Evolutionary conservation across 148 eudicot species (phyloP), one percentile per base, ranked within the genome.

Genomic region (Rheum nobile): DNA sequence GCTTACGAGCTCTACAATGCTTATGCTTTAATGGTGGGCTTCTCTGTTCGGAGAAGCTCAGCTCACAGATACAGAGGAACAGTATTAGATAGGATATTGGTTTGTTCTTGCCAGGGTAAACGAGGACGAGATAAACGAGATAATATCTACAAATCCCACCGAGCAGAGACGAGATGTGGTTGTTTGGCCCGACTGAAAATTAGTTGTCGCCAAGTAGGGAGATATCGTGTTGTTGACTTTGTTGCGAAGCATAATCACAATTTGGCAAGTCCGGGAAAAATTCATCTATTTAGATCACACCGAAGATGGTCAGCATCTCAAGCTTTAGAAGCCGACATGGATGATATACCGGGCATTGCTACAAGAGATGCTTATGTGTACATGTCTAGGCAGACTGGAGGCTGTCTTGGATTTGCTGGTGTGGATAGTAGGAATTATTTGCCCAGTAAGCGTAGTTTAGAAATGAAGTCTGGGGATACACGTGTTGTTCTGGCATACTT

Each of bases 401-500:
- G 73, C 17, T 21, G 19, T 71, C 48, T 28, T 39, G 50, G 50
- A 38, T 41, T 4, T 71, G 14, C 28, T 13, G 48, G 48, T 12
- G 16, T 71, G 73, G 48, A 71, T 22, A 6, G 3, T 32, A 71
- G 34, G 34, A 71, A 71, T 43, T 11, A 22, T 21, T 43, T 71
- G 50, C 73, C 42, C 29, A 8, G n/a, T 38, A 43, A 38, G 34
- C 46, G 73, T 39, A 22, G 48, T 21, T 21, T 22, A 14, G 73
- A 38, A 43, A 71, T 71, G 73, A 90, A 76, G 82, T 85, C 84
- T 76, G 92, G 96, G 41, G 97, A 92, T 77, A 76, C 82, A 39
- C 87, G 84, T 57, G 96, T 89, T 42, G 77, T 92, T 48, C 85
- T 89, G 74, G 90, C 87, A 72, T 92, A 84, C 81, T 76, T 92